Evolutionary conservation across 1,139 yeast species (phyloP), one percentile per base, ranked within the genome.

Genomic region (Kodamaea arcana): DNA sequence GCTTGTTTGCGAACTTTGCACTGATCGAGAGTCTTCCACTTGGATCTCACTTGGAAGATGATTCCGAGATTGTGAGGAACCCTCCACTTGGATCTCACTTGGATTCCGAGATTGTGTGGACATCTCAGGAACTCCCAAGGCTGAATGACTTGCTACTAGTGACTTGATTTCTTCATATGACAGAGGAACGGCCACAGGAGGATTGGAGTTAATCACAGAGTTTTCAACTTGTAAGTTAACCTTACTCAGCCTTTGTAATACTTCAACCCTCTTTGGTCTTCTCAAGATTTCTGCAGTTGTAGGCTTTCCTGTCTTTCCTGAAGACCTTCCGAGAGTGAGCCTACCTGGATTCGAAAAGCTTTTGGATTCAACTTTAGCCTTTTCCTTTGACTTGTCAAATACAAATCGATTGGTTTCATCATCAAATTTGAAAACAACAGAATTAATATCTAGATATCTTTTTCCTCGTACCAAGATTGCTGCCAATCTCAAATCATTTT

Each of bases 141-240:
- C 51, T 8, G 62, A 50, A 37, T 63, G 69, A 27, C 42, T 50
- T 9, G 52, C 44, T 27, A 63, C 63, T 15, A 53, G 52, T 5
- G 58, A 50, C 40, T 62, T 64, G 24, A 63, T 59, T 26, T 62
- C 68, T 29, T 57, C 58, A 14, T 60, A 30, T 5, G 38, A 32
- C 8, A 29, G 26, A 31, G 10, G 28, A 34, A 13, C 36, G 33
- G 17, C 32, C 38, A 47, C 26, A 7, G 12, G 7, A 8, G 26
- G 26, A 24, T 12, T 24, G 7, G 26, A 11, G 15, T 7, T 24
- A 7, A 24, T 24, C 12, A 24, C 7, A 6, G 12, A 7, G 11
- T 11, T 24, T n/a, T 24, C 26, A 24, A 24, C 26, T n/a, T 24
- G 26, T 5, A 24, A 7, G 38, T 25, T 12, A 29, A 30, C 11